Evolutionary conservation across 257 asterid genomes (phyloP), one percentile per base, ranked within the genome.

Genomic region (Anisodus tanguticus): DNA sequence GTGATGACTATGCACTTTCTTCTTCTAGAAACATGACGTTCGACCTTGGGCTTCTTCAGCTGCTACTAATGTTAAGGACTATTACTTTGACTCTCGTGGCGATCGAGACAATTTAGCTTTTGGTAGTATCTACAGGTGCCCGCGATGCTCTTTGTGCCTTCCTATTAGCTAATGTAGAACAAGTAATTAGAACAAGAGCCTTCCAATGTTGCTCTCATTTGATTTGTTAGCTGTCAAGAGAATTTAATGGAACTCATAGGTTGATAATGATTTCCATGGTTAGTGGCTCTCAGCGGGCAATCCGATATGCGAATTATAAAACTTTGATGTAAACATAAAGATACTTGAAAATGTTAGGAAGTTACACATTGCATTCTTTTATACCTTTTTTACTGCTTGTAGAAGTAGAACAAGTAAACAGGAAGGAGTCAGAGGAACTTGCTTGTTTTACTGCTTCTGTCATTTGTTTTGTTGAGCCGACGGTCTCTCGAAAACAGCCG

Each of bases 31-130:
- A 84, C 70, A 94, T 0, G 93, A 90, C 72, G 92, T 90, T 83
- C 88, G 87, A 57, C 89, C 87, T 80, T 95, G 99, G 99, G 91
- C 91, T 53, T 80, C 89, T 51, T 83, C 92, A 74, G 60, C 94
- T 82, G 45, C 86, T 84, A 19, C 66, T 11, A 88, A 72, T 85
- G 91, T 74, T 57, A 93, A 92, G 54, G 97, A 90, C 16, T 97
- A 95, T 85, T 97, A 91, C 93, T 92, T 97, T n/a, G 99, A 97
- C 88, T 91, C 98, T 67, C 91, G 90, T 17, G 98, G 97, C 16
- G 98, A 97, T 86, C 93, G 90, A 0, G 98, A 95, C 81, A 97
- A 95, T 88, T 88, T 95, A 85, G 98, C 97, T 19, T 93, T 95
- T 41, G 99, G 98, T 63, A 88, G 84, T 83, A 90, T 93, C 53